These are phyloP conservation scores for Chrysoporthe austroafricana DNA, from an alignment of 2,329 filamentous ascomycete genomes.

Conservation along the genomic window DNA sequence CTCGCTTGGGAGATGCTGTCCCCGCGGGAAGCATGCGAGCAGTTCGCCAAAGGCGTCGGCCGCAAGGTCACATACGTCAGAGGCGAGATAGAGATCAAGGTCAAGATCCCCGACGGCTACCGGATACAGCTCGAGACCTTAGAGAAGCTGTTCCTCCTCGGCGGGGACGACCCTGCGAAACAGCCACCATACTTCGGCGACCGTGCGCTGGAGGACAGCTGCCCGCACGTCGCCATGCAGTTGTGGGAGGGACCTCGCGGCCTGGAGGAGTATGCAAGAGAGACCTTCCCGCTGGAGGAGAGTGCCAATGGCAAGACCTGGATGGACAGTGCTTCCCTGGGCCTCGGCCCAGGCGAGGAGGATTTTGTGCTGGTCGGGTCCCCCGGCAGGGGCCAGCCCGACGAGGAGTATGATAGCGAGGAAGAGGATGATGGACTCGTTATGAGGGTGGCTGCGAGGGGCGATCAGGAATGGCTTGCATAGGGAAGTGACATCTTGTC, in stretches of 20 bases:
- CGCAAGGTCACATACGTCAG: constrained; percentile 78
- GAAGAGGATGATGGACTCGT: constrained; percentile 60
- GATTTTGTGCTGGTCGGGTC: constrained; percentile 26
- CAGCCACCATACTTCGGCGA: constrained; percentile 69
- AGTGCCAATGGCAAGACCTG: constrained; percentile 90
- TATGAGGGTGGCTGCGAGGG: constrained; percentile 60
- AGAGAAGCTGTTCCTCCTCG: constrained; percentile 61
- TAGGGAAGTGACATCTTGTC: constrained; percentile 34
- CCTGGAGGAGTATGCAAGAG: constrained; percentile 90
- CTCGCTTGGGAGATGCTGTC: constrained; percentile 89
- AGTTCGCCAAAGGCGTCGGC: constrained; percentile 78
- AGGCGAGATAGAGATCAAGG: constrained; percentile 80
- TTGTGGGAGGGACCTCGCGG: constrained; percentile 92
- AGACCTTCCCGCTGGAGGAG: constrained; percentile 94
- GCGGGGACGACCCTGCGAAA: constrained; percentile 54
- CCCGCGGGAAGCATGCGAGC: constrained; percentile 78
- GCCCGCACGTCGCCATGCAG: constrained; percentile 75
- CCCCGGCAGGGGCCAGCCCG: constrained; percentile 32
- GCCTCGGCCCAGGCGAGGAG: constrained; percentile 15
- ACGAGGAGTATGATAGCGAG: constrained; percentile 47
- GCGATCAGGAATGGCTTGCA: constrained; percentile 64
- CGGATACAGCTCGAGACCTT: constrained; percentile 79
- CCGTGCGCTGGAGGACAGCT: constrained; percentile 59
- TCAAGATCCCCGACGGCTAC: constrained; percentile 86
- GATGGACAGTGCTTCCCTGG: constrained; percentile 60